Percentiles rank a stretch among this genome's conserved stretches.
phyloP scores from a whole-genome alignment of 257 asterid genomes.

The Solanum chiquidenum region DNA sequence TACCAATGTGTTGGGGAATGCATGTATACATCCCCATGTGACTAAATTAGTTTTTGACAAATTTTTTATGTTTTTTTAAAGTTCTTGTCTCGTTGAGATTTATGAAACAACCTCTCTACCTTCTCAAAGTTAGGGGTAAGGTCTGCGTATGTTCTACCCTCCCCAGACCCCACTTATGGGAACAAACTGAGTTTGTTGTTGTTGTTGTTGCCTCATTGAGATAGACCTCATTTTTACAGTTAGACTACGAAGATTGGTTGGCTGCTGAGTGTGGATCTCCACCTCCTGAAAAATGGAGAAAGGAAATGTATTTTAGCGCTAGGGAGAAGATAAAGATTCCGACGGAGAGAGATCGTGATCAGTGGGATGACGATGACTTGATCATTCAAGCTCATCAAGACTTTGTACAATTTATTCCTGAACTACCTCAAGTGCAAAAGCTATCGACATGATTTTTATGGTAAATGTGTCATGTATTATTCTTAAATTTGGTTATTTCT shows the following conservation, averaged over 20 bases:
- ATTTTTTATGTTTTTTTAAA: too few relatives aligned
- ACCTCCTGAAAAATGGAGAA: constrained; percentile 70
- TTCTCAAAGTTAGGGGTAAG: background rate
- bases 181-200: background rate
- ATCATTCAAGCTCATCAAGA: constrained; percentile 44
- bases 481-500: background rate
- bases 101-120: background rate
- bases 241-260: constrained; percentile 77
- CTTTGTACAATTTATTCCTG: constrained; percentile 25
- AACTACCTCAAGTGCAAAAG: background rate
- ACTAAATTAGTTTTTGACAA: background rate
- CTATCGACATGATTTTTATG: background rate
- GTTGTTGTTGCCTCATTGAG: background rate
- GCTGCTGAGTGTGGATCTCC: constrained; percentile 48
- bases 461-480: background rate
- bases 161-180: background rate
- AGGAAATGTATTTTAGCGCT: constrained; percentile 47
- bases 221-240: constrained; percentile 28
- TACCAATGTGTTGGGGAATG: background rate
- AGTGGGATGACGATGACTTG: constrained; percentile 71
- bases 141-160: background rate
- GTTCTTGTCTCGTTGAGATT: background rate
- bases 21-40: background rate
- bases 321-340: constrained; percentile 36
- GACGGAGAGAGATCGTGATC: constrained; percentile 64